phyloP scores from a whole-genome alignment of 1,284 basidiomycete genomes.

The Kwoniella shivajii region DNA sequence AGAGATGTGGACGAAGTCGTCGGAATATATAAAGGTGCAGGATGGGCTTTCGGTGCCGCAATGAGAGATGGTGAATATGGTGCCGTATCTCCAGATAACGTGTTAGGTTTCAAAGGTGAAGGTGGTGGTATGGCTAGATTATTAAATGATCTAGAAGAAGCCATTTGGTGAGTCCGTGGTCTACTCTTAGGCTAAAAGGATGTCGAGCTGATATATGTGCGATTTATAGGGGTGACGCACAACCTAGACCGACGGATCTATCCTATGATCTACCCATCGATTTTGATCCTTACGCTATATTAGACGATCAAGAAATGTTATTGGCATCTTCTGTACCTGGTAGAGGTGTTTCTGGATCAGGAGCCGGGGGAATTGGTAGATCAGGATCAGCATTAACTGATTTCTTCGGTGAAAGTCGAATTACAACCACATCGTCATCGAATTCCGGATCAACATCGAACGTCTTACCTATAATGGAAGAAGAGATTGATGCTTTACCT shows the following conservation, averaged over 20 bases:
- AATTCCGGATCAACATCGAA: not conserved
- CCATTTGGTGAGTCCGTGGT: constrained; percentile 36
- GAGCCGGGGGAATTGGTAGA: not conserved
- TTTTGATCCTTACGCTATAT: constrained; percentile 46
- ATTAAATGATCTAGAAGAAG: constrained; percentile 50
- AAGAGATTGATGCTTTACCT: constrained; percentile 16
- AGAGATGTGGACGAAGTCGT: constrained; percentile 48
- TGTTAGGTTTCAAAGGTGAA: constrained; percentile 25
- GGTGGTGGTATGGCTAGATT: constrained; percentile 41
- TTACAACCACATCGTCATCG: not conserved
- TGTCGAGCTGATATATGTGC: constrained; percentile 10
- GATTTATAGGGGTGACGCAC: constrained; percentile 43
- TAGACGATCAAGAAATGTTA: constrained; percentile 10
- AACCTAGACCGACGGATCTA: constrained; percentile 46
- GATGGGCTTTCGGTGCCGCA: constrained; percentile 40
- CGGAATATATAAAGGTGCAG: constrained; percentile 44
- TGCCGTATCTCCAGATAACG: constrained; percentile 33
- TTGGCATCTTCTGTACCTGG: constrained; percentile 4
- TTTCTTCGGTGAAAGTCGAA: constrained; percentile 5
- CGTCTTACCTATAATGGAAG: constrained; percentile 4
- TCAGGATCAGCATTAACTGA: not conserved
- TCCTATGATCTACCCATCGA: constrained; percentile 41
- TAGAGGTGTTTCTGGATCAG: not conserved
- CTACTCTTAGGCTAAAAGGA: not conserved
- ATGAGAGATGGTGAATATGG: constrained; percentile 40